phyloP scores from a whole-genome alignment of 2,329 filamentous ascomycete species.

The Neonectria ditissima region DNA sequence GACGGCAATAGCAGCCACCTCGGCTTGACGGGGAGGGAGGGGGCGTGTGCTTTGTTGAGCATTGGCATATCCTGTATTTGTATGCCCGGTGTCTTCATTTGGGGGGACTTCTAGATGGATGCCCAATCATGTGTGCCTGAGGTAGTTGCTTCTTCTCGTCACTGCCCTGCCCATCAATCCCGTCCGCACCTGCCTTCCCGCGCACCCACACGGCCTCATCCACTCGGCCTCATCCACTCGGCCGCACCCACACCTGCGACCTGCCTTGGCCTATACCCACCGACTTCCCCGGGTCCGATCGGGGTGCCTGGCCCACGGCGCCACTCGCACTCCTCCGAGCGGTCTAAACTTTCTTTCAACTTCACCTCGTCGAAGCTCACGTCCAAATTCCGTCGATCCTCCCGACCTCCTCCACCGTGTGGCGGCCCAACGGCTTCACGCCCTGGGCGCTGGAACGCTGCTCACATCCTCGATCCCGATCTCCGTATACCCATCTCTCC shows the following conservation, averaged over 20 bases:
- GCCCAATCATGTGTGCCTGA: constrained; percentile 6
- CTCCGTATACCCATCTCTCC: constrained; percentile 7
- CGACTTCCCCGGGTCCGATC: constrained; percentile 24
- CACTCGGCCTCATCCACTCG: not conserved
- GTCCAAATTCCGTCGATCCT: not conserved
- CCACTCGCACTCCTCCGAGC: constrained; percentile 33
- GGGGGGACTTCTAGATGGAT: not conserved
- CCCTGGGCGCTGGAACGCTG: constrained; percentile 5
- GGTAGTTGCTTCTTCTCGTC: constrained; percentile 8
- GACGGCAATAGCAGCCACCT: constrained; percentile 38
- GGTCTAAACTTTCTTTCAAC: constrained; percentile 44
- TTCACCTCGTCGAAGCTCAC: constrained; percentile 16
- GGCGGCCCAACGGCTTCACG: not conserved
- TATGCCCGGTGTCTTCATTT: not conserved
- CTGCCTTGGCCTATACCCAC: constrained; percentile 29
- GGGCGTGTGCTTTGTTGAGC: constrained; percentile 11
- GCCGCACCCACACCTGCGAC: not conserved
- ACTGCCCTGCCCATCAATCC: constrained; percentile 21
- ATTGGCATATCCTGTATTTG: constrained; percentile 16
- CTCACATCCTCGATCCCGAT: not conserved
- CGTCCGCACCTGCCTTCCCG: constrained; percentile 20
- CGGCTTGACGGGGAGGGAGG: constrained; percentile 23
- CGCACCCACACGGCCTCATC: constrained; percentile 3
- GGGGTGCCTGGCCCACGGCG: constrained; percentile 36
- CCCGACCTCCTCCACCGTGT: not conserved